Evolutionary conservation across 768 basidiomycete species (phyloP), one percentile per base, ranked within the genome.

Genomic region (Hygrocybe coccinea): DNA sequence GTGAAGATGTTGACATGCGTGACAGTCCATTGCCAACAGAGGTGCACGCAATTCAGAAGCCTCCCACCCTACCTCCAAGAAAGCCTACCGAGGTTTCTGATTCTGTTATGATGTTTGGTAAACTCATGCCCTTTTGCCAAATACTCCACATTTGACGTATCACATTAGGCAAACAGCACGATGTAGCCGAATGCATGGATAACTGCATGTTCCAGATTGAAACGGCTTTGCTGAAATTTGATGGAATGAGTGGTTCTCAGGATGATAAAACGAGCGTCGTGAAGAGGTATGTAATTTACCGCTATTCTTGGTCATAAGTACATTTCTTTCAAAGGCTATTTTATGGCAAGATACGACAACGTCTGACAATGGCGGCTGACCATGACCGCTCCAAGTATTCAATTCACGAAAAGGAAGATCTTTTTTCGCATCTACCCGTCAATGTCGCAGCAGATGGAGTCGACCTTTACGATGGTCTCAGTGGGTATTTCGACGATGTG

Each of bases 131-230:
- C 9, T 50, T 19, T 2, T 36, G 35, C 39, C 25, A 2, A 8
- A 34, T 45, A 47, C 2, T 53, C 49, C 22, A 39, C 56, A 14
- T 10, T 48, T n/a, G 17, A 6, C 33, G 52, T 17, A 36, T 46
- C 34, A 34, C 19, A 2, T 7, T 35, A 92, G 94, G 95, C 5
- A 87, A 89, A 63, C 97, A 99, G 64, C 95, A 99, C 65, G 97
- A 99, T 67, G 95, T 98, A 11, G 87, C 95, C 0, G 97, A 99
- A 71, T 97, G 95, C 71, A 92, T 98, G 88, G 95, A 98, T 71
- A 98, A 98, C 64, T 95, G 95, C 74, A 89, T 99, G 79, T 97
- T 97, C 73, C 97, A 98, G 70, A 93, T 98, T 50, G 97, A 99
- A 70, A 88, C 91, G 3, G 94, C 93, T 1, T 68, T 92, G 46